Percentiles rank a stretch among this genome's conserved stretches.
Evolutionary conservation across 768 basidiomycete genomes (phyloP).

Genomic region (Leucosporidium scottii): DNA sequence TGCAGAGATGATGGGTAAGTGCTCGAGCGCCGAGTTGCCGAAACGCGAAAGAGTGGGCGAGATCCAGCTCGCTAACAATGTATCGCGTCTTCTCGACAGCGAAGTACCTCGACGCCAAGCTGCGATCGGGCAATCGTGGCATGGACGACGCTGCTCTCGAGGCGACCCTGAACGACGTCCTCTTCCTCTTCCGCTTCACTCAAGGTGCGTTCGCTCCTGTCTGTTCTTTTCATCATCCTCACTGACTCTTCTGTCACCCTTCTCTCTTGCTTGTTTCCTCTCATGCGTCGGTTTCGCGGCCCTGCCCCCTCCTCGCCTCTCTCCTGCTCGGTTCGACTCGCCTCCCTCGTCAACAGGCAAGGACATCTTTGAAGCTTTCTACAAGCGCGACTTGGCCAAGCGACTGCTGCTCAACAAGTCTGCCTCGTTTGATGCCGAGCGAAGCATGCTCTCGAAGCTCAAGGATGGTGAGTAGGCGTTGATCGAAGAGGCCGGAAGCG

Average conservation of each 20-base stretch:
- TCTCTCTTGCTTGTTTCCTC: neutral
- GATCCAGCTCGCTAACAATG: slow-evolving; percentile 59
- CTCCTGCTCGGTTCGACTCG: too few relatives aligned
- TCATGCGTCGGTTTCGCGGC: too few relatives aligned
- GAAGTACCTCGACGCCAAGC: slow-evolving; percentile 74
- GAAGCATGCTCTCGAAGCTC: slow-evolving; percentile 71
- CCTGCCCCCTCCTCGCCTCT: neutral
- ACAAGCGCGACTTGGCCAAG: slow-evolving; percentile 80
- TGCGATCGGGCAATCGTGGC: slow-evolving; percentile 77
- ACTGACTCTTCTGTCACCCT: neutral
- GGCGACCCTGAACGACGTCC: slow-evolving; percentile 55
- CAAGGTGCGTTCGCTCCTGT: slow-evolving; percentile 45
- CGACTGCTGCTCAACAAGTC: slow-evolving; percentile 73
- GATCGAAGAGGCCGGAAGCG: neutral
- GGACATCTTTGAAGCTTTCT: slow-evolving; percentile 89
- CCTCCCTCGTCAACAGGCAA: slow-evolving; percentile 51
- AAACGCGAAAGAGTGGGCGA: slow-evolving; percentile 53
- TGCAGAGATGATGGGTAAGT: slow-evolving; percentile 66
- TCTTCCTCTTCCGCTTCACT: slow-evolving; percentile 74
- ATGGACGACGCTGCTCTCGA: slow-evolving; percentile 60
- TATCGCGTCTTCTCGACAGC: slow-evolving; percentile 46
- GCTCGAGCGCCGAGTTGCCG: too few relatives aligned
- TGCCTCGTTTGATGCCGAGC: slow-evolving; percentile 81
- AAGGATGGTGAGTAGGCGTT: slow-evolving; percentile 58
- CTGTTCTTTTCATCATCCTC: neutral